Conservation (phyloP, 768 basidiomycete species). For the Tremella yokohamensis region DNA sequence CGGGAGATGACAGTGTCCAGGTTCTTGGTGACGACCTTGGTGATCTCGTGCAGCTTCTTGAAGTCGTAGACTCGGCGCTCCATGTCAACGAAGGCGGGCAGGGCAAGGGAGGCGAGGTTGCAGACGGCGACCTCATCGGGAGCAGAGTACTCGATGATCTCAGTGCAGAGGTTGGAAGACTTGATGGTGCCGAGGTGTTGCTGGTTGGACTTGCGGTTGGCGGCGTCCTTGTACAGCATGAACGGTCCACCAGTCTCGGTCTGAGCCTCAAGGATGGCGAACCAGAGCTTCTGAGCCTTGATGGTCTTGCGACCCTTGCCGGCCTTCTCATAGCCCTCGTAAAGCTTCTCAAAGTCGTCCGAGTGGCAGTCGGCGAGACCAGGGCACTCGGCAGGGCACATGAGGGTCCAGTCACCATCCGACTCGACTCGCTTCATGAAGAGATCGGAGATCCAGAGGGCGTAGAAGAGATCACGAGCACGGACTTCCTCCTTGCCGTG, state of each 20-base stretch:
- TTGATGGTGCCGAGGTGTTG: slow-evolving; percentile 98
- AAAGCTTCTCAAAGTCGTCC: slow-evolving; percentile 70
- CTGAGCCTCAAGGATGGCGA: slow-evolving; percentile 91
- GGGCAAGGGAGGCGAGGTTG: slow-evolving; percentile 93
- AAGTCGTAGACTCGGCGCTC: slow-evolving; percentile 75
- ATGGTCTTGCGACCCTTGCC: slow-evolving; percentile 69
- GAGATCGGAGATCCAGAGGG: slow-evolving; percentile 94
- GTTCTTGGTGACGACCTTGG: slow-evolving; percentile 88
- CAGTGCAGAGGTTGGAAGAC: slow-evolving; percentile 97
- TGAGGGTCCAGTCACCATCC: slow-evolving; percentile 86
- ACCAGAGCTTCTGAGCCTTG: slow-evolving; percentile 97
- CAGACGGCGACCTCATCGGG: slow-evolving; percentile 98
- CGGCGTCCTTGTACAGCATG: slow-evolving; percentile 97
- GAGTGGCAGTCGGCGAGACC: slow-evolving; percentile 82
- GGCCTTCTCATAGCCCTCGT: slow-evolving; percentile 79
- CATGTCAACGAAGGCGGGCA: slow-evolving; percentile 81
- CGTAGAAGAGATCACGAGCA: slow-evolving; percentile 95
- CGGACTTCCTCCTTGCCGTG: slow-evolving; percentile 97
- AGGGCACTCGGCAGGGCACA: slow-evolving; percentile 96
- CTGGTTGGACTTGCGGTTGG: slow-evolving; percentile 97
- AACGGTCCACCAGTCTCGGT: slow-evolving; percentile 99
- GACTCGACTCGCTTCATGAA: slow-evolving; percentile 98
- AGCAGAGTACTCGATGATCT: slow-evolving; percentile 96
- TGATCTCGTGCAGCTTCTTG: slow-evolving; percentile 86
- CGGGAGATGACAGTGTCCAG: slow-evolving; percentile 62